These are phyloP conservation scores for Oryza glumipatula DNA, from an alignment of 176 grass and related monocot species.

Conservation along the genomic window DNA sequence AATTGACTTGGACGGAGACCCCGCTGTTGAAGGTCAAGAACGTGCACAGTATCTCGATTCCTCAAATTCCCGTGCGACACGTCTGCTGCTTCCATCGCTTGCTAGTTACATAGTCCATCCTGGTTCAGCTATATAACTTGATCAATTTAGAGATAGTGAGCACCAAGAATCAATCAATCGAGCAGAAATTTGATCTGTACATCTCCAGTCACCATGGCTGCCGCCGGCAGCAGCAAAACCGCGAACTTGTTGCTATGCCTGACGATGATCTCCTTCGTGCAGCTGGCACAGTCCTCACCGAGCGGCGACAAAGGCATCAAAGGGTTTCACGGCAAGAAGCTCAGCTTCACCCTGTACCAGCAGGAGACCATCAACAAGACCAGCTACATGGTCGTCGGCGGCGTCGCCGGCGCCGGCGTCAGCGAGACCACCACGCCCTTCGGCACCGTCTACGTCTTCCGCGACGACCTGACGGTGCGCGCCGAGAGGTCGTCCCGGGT, in stretches of 20 bases:
- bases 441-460: slow-evolving; percentile 73
- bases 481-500: slow-evolving; percentile 44
- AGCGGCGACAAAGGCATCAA: neutral
- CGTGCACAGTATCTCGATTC: neutral
- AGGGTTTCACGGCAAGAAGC: slow-evolving; percentile 38
- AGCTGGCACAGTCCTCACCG: neutral
- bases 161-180: neutral
- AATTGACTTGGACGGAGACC: neutral
- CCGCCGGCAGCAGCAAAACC: neutral
- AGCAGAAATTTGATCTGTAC: neutral
- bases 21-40: neutral
- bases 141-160: neutral
- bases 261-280: neutral
- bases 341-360: slow-evolving; percentile 72
- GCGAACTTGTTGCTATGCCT: slow-evolving; percentile 18
- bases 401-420: slow-evolving; percentile 52
- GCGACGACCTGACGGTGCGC: slow-evolving; percentile 62
- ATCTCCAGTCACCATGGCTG: neutral
- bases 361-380: slow-evolving; percentile 84
- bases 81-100: neutral
- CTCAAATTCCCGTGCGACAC: no score
- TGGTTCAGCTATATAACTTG: neutral
- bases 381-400: slow-evolving; percentile 59
- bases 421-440: slow-evolving; percentile 79
- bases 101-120: neutral